Conservation (phyloP, 805 yeast genomes). For the Wickerhamomyces chaumierensis region DNA sequence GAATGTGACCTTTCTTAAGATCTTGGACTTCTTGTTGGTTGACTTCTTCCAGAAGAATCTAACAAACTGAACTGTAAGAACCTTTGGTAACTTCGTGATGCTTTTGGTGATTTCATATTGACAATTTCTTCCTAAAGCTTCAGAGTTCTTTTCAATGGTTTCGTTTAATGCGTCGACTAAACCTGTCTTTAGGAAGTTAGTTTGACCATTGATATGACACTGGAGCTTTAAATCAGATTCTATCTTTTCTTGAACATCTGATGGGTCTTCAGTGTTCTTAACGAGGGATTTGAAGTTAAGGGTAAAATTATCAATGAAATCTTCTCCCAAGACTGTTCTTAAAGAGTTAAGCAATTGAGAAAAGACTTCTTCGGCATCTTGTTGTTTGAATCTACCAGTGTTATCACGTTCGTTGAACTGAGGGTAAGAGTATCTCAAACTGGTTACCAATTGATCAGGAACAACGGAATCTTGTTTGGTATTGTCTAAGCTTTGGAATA, state of each 20-base stretch:
- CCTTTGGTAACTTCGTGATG: conserved; percentile 75
- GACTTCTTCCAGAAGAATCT: conserved; percentile 95
- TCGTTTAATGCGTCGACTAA: conserved; percentile 65
- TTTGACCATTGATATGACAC: conserved; percentile 79
- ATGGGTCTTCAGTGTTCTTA: conserved; percentile 44
- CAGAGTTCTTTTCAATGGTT: conserved; percentile 65
- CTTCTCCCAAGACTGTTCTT: conserved; percentile 34
- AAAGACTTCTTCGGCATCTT: conserved; percentile 96
- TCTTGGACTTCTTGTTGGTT: conserved; percentile 82
- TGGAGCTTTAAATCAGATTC: conserved; percentile 63
- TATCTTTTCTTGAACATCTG: conserved; percentile 37
- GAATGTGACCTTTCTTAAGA: conserved; percentile 85
- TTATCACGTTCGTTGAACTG: conserved; percentile 79
- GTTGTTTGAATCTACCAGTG: conserved; percentile 76
- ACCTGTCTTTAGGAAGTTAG: conserved; percentile 86
- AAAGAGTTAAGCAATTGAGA: conserved; percentile 60
- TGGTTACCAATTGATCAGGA: conserved; percentile 58
- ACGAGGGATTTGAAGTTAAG: conserved; percentile 53
- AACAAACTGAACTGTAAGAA: conserved; percentile 82
- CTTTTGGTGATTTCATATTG: conserved; percentile 45
- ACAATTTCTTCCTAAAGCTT: conserved; percentile 59
- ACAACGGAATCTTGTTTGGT: conserved; percentile 37
- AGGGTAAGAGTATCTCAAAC: conserved; percentile 61
- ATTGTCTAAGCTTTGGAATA: conserved; percentile 29
- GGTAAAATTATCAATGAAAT: conserved; percentile 45